Conservation (phyloP, 164 flowering plant species). For the Magnolia kwangsiensis region DNA sequence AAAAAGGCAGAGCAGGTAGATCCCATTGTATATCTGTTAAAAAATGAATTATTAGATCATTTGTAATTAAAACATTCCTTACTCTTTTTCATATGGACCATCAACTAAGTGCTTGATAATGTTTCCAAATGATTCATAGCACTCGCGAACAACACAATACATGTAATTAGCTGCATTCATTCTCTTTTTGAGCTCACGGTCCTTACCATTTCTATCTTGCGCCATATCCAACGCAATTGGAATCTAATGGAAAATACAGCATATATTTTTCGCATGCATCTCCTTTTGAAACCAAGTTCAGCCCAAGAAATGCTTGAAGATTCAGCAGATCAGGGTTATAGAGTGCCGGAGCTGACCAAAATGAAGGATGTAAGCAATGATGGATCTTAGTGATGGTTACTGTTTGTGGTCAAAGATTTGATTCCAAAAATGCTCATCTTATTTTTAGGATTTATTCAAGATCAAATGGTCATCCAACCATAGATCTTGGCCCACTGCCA, state of each 20-base stretch:
- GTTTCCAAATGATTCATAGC: conserved; percentile 79
- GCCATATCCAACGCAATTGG: conserved; percentile 99
- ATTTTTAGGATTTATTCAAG: too few relatives aligned
- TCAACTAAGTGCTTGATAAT: conserved; percentile 57
- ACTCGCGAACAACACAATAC: conserved; percentile 81
- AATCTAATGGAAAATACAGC: conserved; percentile 40
- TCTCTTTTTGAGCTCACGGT: conserved; percentile 74
- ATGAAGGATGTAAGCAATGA: too few relatives aligned
- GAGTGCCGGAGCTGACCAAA: too few relatives aligned
- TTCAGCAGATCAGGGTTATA: background rate
- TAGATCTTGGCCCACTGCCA: too few relatives aligned
- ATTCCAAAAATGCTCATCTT: too few relatives aligned
- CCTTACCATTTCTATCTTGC: conserved; percentile 87
- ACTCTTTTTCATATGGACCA: conserved; percentile 61
- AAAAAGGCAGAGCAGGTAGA: too few relatives aligned
- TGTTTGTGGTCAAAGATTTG: too few relatives aligned
- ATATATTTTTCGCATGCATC: background rate
- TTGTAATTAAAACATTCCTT: conserved; percentile 21
- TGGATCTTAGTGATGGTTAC: too few relatives aligned
- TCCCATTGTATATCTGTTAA: background rate
- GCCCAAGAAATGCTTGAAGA: too few relatives aligned
- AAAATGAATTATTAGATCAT: background rate
- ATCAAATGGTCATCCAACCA: too few relatives aligned
- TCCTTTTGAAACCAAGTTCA: too few relatives aligned
- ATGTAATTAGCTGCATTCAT: conserved; percentile 63